phyloP scores from a whole-genome alignment of 805 yeast genomes.

The Ogataea nonfermentans region DNA sequence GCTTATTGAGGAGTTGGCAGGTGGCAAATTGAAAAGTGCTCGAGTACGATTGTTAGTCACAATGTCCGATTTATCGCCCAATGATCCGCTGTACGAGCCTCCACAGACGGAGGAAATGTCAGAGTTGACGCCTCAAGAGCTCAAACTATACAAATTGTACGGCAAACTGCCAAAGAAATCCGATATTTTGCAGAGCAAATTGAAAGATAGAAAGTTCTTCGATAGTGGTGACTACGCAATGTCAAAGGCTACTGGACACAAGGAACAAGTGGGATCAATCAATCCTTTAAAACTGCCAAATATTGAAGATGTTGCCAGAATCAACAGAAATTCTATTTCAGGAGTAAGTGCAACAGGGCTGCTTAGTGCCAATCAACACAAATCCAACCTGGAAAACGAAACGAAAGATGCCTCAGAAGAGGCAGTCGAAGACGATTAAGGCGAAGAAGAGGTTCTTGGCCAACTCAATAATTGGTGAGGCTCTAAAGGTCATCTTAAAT shows the following conservation, averaged over 20 bases:
- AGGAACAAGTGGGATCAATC: constrained; percentile 31
- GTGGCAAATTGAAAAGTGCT: constrained; percentile 11
- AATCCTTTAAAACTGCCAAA: constrained; percentile 47
- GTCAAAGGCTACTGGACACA: constrained; percentile 59
- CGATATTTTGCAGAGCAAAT: constrained; percentile 69
- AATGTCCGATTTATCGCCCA: constrained; percentile 28
- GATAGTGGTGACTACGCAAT: constrained; percentile 95
- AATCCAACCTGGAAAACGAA: constrained; percentile 55
- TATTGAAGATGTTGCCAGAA: constrained; percentile 58
- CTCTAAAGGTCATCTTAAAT: too few relatives aligned
- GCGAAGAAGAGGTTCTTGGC: constrained; percentile 12
- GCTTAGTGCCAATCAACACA: constrained; percentile 49
- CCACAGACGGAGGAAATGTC: constrained; percentile 44
- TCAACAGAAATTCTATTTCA: constrained; percentile 58
- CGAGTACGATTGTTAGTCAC: not conserved
- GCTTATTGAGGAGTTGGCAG: constrained; percentile 5
- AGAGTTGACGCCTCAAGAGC: constrained; percentile 73
- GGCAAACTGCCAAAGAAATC: constrained; percentile 83
- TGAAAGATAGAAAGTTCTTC: constrained; percentile 86
- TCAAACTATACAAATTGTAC: constrained; percentile 72
- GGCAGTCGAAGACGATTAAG: constrained; percentile 17
- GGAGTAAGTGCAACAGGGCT: constrained; percentile 37
- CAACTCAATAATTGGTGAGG: not conserved
- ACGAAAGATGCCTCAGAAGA: constrained; percentile 33
- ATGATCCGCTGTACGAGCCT: constrained; percentile 51